Percentiles rank a stretch among this genome's conserved stretches.
phyloP scores from a whole-genome alignment of 2,329 filamentous ascomycete genomes.

The Claviceps capensis region DNA sequence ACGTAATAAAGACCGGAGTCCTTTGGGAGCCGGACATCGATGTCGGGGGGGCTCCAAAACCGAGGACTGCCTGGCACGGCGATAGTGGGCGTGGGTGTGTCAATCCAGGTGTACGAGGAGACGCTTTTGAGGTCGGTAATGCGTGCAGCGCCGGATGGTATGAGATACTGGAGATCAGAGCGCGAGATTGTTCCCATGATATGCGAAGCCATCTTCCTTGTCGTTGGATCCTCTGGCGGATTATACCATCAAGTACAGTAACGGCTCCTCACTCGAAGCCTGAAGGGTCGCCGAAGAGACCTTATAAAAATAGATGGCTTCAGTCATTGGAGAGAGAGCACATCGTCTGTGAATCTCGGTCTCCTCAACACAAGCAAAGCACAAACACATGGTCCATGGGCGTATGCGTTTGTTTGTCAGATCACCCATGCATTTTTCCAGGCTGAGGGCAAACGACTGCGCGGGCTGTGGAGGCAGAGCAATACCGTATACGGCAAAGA shows the following conservation, averaged over 20 bases:
- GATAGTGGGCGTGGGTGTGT: constrained; percentile 26
- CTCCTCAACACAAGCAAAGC: too few species aligned
- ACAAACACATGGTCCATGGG: too few species aligned
- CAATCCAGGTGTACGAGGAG: constrained; percentile 38
- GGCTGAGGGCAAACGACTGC: too few species aligned
- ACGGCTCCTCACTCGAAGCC: not conserved
- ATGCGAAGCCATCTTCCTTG: not conserved
- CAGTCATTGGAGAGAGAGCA: too few species aligned
- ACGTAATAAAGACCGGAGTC: constrained; percentile 29
- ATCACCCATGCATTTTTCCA: too few species aligned
- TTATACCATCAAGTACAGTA: not conserved
- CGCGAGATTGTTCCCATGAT: not conserved
- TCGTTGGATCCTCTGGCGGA: not conserved
- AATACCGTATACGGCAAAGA: too few species aligned
- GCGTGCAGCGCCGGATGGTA: not conserved
- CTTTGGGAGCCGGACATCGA: constrained; percentile 14
- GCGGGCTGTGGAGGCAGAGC: too few species aligned
- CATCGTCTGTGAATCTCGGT: too few species aligned
- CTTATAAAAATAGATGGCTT: too few species aligned
- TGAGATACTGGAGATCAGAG: not conserved
- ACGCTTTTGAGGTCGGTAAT: constrained; percentile 26
- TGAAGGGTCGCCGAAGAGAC: too few species aligned
- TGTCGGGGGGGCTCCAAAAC: constrained; percentile 21
- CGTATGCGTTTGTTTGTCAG: too few species aligned
- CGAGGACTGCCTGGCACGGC: constrained; percentile 25